These are phyloP conservation scores for Hansenula lynferdii DNA, from an alignment of 1,139 yeast species.

Conservation along the genomic window DNA sequence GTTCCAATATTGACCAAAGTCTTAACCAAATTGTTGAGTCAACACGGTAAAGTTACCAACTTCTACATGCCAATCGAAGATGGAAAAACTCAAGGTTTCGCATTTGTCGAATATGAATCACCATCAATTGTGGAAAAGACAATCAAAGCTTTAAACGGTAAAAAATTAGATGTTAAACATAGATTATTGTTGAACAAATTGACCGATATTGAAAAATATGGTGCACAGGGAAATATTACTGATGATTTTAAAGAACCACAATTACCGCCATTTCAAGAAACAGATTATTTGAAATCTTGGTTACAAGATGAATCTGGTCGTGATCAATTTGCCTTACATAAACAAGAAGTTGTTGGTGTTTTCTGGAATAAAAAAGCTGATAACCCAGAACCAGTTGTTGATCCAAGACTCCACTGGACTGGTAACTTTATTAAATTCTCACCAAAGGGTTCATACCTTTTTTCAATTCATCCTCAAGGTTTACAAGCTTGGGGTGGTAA, in stretches of 20 bases:
- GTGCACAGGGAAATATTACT: slow-evolving; percentile 59
- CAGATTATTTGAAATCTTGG: slow-evolving; percentile 88
- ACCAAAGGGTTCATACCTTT: slow-evolving; percentile 86
- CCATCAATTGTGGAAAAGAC: slow-evolving; percentile 72
- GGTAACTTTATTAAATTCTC: slow-evolving; percentile 86
- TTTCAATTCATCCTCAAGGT: slow-evolving; percentile 93
- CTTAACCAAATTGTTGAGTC: slow-evolving; percentile 69
- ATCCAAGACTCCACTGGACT: slow-evolving; percentile 81
- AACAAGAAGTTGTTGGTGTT: slow-evolving; percentile 76
- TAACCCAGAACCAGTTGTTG: slow-evolving; percentile 73
- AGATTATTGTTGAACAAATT: slow-evolving; percentile 80
- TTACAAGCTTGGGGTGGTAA: slow-evolving; percentile 96
- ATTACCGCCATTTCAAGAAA: slow-evolving; percentile 62
- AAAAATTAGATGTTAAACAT: slow-evolving; percentile 92
- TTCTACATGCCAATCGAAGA: slow-evolving; percentile 78
- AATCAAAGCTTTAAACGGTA: slow-evolving; percentile 75
- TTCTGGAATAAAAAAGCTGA: slow-evolving; percentile 81
- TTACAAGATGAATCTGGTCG: slow-evolving; percentile 84
- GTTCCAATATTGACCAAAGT: slow-evolving; percentile 83
- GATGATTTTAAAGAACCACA: slow-evolving; percentile 68
- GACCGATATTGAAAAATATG: slow-evolving; percentile 80
- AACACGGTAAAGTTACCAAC: slow-evolving; percentile 47
- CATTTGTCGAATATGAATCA: slow-evolving; percentile 78
- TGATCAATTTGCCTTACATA: slow-evolving; percentile 84
- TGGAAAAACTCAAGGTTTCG: slow-evolving; percentile 82